Evolutionary conservation across 345 rosid genomes (phyloP).

Genomic region (Lepidium sativum): DNA sequence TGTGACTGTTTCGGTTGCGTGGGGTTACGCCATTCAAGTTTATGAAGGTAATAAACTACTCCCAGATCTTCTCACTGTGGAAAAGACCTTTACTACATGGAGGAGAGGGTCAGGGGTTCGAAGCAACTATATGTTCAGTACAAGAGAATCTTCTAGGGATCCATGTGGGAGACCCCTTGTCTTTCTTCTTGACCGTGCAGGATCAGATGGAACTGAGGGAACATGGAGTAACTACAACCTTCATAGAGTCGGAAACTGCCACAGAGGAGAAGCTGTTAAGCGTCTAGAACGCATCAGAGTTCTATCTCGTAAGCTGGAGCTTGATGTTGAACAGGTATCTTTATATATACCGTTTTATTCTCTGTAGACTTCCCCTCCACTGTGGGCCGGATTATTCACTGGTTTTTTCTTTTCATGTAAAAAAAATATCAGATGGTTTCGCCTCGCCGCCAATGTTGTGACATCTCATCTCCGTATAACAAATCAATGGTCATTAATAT

Average conservation of each 20-base stretch:
- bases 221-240: conserved; percentile 52
- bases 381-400: background rate
- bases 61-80: conserved; percentile 59
- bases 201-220: conserved; percentile 33
- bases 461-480: conserved; percentile 17
- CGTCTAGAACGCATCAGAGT: conserved; percentile 41
- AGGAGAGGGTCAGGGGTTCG: conserved; percentile 47
- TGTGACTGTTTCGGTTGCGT: conserved; percentile 64
- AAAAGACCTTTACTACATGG: conserved; percentile 73
- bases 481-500: conserved; percentile 25
- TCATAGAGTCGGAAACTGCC: conserved; percentile 39
- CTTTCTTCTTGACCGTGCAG: conserved; percentile 50
- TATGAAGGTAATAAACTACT: conserved; percentile 63
- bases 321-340: conserved; percentile 50
- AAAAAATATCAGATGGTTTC: conserved; percentile 11
- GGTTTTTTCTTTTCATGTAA: background rate
- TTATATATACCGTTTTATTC: background rate
- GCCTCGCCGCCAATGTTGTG: conserved; percentile 27
- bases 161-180: conserved; percentile 58
- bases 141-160: conserved; percentile 64
- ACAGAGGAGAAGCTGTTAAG: conserved; percentile 33
- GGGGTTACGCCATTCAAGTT: conserved; percentile 88
- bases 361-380: background rate
- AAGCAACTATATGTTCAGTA: conserved; percentile 53
- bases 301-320: conserved; percentile 41